Conservation (phyloP, 148 eudicot species). For the Rhododendron henanense region DNA sequence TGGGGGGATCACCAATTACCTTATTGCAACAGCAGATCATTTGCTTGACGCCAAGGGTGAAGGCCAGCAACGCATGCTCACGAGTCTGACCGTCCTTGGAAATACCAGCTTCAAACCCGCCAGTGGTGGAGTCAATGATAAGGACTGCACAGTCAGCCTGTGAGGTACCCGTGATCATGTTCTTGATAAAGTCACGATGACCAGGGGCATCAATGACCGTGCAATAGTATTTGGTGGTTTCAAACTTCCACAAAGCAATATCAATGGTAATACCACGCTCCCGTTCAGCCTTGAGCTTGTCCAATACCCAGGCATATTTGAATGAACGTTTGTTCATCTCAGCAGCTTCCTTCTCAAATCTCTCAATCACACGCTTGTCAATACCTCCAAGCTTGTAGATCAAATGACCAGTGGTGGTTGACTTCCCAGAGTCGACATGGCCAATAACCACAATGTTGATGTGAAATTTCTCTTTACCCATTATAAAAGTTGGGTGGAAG, state of each 20-base stretch:
- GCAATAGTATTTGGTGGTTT: constrained; percentile 47
- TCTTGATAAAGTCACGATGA: constrained; percentile 46
- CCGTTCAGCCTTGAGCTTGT: constrained; percentile 50
- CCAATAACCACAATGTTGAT: constrained; percentile 47
- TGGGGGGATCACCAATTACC: constrained; percentile 17
- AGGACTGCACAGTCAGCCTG: constrained; percentile 49
- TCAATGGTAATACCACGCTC: constrained; percentile 49
- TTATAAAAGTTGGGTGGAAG: not conserved
- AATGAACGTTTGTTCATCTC: constrained; percentile 51
- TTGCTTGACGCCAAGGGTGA: constrained; percentile 42
- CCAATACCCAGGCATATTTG: constrained; percentile 50
- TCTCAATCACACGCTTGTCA: constrained; percentile 51
- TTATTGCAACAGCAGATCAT: constrained; percentile 47
- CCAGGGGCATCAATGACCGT: constrained; percentile 50
- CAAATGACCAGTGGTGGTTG: constrained; percentile 44
- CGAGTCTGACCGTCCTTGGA: constrained; percentile 51
- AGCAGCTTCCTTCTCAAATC: constrained; percentile 49
- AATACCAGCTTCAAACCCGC: constrained; percentile 51
- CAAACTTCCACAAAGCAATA: constrained; percentile 46
- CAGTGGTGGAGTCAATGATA: constrained; percentile 46
- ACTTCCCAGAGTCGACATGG: constrained; percentile 51
- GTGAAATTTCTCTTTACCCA: constrained; percentile 41
- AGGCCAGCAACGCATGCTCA: constrained; percentile 45
- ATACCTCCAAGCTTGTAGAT: constrained; percentile 53
- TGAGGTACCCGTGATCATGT: constrained; percentile 47